Evolutionary conservation across 2,329 filamentous ascomycete species (phyloP), one percentile per base, ranked within the genome.

Genomic region (Davidsoniella neocaledoniae): DNA sequence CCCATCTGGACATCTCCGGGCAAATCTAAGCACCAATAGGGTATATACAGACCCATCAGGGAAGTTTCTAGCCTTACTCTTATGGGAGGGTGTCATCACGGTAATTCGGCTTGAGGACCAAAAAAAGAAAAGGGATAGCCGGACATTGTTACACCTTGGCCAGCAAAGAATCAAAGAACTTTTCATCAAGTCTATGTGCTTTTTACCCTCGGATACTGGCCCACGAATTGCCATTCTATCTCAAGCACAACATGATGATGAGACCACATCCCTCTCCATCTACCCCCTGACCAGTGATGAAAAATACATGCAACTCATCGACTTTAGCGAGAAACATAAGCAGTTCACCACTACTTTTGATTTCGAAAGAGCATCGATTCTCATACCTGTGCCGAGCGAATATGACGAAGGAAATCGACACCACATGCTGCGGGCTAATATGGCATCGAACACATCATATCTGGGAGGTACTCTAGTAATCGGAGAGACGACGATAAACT

Each of bases 11-110:
- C 72, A 77, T 54, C 75, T 81, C 73, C 71, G 86, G 48, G 83
- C 93, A 59, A 81, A 83, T 6, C 83, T 90, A 62, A 88, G 83
- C 53, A 81, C 83, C 56, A 85, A 93, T 63, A 74, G 83, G 58
- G 90, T 85, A 57, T 70, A 88, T 54, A 79, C 94, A 4, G 90
- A 96, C 61, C 87, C 87, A 0, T 82, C 80, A 0, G 80, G 83
- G 33, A 67, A 66, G 38, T 77, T 69, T 56, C 66, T 77, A 65
- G 71, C 68, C 7, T 69, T 77, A 62, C 69, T 77, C 53, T 64
- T 78, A 1, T 78, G 74, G 74, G 74, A 77, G 53, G 75, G 75
- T 10, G 71, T 78, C 21, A 57, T 78, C 51, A 74, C 72, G 49
- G 68, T 77, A 40, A 66, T 74, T 56, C 69, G 73, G 8, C 63